Evolutionary conservation across 106 monocot genomes (phyloP).

Genomic region (Allium fistulosum): DNA sequence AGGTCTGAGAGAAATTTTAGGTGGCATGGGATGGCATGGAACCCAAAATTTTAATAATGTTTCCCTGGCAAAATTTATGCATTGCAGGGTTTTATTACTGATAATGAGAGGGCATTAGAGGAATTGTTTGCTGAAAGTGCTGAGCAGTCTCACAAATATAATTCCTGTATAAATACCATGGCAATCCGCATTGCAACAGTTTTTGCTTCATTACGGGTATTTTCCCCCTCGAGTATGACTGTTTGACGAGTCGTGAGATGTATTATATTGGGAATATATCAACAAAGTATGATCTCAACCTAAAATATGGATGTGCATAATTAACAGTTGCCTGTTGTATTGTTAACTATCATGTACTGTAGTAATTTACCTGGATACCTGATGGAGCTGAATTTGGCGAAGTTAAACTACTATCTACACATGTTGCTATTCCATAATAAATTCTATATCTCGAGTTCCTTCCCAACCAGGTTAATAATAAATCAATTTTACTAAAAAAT

Average conservation of each 20-base stretch:
- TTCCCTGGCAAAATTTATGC: neutral
- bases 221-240: neutral
- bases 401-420: too few relatives aligned
- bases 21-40: too few relatives aligned
- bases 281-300: neutral
- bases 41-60: too few relatives aligned
- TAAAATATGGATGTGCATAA: neutral
- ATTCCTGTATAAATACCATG: slow-evolving; percentile 76
- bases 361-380: neutral
- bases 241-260: too few relatives aligned
- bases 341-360: neutral
- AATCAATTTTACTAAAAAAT: too few relatives aligned
- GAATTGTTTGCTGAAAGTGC: slow-evolving; percentile 91
- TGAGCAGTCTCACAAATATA: slow-evolving; percentile 68
- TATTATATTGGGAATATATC: neutral
- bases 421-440: too few relatives aligned
- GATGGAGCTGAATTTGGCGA: too few relatives aligned
- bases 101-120: slow-evolving; percentile 91
- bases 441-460: too few relatives aligned
- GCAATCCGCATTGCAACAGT: slow-evolving; percentile 86
- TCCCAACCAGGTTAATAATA: too few relatives aligned
- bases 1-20: too few relatives aligned
- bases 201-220: slow-evolving; percentile 85
- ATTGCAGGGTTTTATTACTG: slow-evolving; percentile 79
- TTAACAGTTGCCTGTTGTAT: neutral